Base-by-base conservation (phyloP, 257 asterid species). In the Solanum neorickii region DNA sequence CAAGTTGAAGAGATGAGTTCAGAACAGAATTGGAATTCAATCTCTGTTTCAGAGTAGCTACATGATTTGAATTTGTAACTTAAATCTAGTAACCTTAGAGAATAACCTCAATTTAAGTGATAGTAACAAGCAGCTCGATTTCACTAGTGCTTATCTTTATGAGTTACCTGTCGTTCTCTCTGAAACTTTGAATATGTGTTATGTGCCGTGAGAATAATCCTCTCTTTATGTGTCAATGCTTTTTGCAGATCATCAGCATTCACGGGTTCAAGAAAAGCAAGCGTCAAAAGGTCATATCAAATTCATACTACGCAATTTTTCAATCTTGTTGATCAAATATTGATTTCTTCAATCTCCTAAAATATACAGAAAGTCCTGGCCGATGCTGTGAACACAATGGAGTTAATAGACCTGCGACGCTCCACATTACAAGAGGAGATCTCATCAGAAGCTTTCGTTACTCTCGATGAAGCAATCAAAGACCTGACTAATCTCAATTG, bases 401-500 rank as follows among this genome's bases (percentile, higher is more conserved):
- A 93, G 83, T 87, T 93, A 82, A 90, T 91, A 92, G 93, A 93
- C 75, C 91, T 92, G 20, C 70, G 80, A 68, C 96, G 96, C 69
- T 94, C 97, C 74, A 95, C 97, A 41, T 65, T 91, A 70, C 87
- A 77, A 29, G 91, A 89, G 91, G 85, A 84, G 83, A 88, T 73
- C 88, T 89, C 93, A 3, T 92, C 97, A 6, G 91, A 78, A 27
- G 95, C 94, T 13, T 14, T 86, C 75, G 65, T 93, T 62, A 44
- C 92, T 16, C 83, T 93, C 72, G 83, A 91, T 56, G 95, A 91
- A 68, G 96, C 91, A 80, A 87, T 88, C 85, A 78, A 83, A 70
- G 94, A 93, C 88, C 92, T 96, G 83, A 92, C 91, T 66, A 84
- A 20, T 76, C 94, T 94, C 86, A 85, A 92, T 59, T 95, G 99